Evolutionary conservation across 257 asterid species (phyloP).

Genomic region (Rauvolfia tetraphylla): DNA sequence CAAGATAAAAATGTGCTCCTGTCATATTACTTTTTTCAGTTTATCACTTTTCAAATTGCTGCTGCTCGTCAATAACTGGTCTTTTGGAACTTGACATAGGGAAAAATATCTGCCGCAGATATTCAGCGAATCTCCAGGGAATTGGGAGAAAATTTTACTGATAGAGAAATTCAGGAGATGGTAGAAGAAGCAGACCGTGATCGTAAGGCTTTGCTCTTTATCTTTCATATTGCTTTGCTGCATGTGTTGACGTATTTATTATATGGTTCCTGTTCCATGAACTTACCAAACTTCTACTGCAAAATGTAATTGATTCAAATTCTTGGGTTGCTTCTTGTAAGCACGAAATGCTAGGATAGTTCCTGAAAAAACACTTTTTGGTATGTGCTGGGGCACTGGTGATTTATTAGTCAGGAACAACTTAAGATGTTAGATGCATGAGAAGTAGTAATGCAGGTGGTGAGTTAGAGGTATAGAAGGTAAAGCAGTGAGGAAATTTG

Average conservation of each 20-base stretch:
- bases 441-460: neutral
- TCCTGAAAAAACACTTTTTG: neutral
- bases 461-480: neutral
- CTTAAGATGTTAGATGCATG: neutral
- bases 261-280: neutral
- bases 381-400: neutral
- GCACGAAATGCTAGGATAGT: neutral
- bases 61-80: slow-evolving; percentile 18
- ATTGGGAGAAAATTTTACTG: slow-evolving; percentile 71
- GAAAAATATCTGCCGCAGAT: slow-evolving; percentile 79
- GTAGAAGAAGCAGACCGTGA: slow-evolving; percentile 91
- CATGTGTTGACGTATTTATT: neutral
- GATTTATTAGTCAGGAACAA: neutral
- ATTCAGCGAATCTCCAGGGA: slow-evolving; percentile 79
- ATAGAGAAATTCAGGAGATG: slow-evolving; percentile 86
- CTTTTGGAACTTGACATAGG: slow-evolving; percentile 41
- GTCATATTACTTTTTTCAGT: neutral
- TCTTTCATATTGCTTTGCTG: slow-evolving; percentile 5
- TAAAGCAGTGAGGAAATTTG: neutral
- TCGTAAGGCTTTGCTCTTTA: slow-evolving; percentile 50
- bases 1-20: slow-evolving; percentile 73
- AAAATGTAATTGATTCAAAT: neutral
- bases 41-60: slow-evolving; percentile 10
- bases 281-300: neutral
- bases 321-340: neutral